Conservation (phyloP, 495 filamentous ascomycete genomes). For the Penicillium pancosmium region DNA sequence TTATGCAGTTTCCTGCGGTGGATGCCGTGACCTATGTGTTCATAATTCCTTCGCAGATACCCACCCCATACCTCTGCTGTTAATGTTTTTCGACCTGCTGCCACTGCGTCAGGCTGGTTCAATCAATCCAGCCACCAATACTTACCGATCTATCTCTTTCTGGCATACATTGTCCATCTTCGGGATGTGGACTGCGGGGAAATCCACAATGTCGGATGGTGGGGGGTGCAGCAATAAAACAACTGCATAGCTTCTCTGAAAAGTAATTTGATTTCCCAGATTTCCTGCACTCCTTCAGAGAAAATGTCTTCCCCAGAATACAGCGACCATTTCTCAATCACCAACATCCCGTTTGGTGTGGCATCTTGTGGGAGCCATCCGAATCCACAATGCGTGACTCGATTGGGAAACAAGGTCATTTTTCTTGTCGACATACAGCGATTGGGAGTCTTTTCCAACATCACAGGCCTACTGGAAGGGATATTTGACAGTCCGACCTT, state of each 20-base stretch:
- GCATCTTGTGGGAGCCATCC: constrained; percentile 59
- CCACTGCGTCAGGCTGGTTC: background rate
- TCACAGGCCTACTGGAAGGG: constrained; percentile 19
- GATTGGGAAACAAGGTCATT: constrained; percentile 31
- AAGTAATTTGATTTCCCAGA: background rate
- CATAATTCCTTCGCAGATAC: background rate
- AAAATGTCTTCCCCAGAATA: constrained; percentile 31
- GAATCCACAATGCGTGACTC: constrained; percentile 41
- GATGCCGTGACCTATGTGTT: background rate
- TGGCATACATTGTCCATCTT: background rate
- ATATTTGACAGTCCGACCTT: constrained; percentile 56
- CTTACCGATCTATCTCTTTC: background rate
- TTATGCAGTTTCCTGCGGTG: background rate
- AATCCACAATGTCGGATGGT: constrained; percentile 7
- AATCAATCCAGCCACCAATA: background rate
- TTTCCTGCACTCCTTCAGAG: background rate
- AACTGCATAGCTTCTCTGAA: background rate
- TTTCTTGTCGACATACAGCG: constrained; percentile 57
- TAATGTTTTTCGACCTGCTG: background rate
- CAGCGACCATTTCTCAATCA: constrained; percentile 50
- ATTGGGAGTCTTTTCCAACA: constrained; percentile 27
- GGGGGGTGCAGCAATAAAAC: constrained; percentile 15
- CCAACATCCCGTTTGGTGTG: constrained; percentile 86
- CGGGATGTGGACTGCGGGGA: constrained; percentile 22
- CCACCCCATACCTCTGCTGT: background rate